Conservation (phyloP, 306 rosid species). For the Lathyrus aphaca region DNA sequence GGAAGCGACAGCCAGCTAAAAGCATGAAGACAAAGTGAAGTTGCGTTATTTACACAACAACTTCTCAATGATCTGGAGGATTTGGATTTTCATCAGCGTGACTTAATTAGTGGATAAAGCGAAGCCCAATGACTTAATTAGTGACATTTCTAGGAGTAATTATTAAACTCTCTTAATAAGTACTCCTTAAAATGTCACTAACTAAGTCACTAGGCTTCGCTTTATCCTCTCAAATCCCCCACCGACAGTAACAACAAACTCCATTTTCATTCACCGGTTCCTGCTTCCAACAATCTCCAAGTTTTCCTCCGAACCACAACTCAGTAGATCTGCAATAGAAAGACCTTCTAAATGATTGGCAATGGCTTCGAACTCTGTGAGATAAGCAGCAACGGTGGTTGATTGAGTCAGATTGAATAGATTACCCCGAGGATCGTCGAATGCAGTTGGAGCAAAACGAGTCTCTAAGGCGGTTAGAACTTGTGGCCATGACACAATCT, state of each 20-base stretch:
- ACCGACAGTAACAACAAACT: no score
- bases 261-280: no score
- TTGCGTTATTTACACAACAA: not conserved
- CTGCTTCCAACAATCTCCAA: no score
- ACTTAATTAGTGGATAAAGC: no score
- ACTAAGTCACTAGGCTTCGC: no score
- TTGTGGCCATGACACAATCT: not conserved
- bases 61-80: no score
- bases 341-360: not conserved
- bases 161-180: no score
- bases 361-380: not conserved
- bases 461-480: fast-evolving
- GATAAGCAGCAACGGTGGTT: not conserved
- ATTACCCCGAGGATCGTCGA: not conserved
- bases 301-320: not conserved
- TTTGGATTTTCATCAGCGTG: no score
- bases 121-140: no score
- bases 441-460: not conserved
- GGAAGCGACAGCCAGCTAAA: conserved; percentile 22
- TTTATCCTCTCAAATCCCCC: no score
- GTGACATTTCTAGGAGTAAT: no score
- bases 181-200: no score
- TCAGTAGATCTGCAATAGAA: not conserved
- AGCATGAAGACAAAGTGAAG: conserved; percentile 10
- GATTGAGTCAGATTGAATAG: not conserved